Conservation (phyloP, 345 rosid species). For the Nephelium lappaceum region DNA sequence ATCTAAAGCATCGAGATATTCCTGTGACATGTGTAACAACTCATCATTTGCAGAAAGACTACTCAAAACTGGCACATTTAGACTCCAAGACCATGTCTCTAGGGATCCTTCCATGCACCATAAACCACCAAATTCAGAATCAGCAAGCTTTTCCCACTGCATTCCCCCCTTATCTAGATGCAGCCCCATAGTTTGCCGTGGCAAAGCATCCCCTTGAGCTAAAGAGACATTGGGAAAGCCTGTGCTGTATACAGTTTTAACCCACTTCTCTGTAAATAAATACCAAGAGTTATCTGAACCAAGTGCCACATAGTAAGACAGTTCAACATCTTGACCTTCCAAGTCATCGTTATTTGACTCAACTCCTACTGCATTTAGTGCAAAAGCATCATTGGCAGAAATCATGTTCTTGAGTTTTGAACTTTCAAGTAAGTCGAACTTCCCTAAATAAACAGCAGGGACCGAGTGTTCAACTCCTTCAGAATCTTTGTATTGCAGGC, state of each 20-base stretch:
- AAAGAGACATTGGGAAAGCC: slow-evolving; percentile 84
- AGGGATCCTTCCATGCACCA: slow-evolving; percentile 87
- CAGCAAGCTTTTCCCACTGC: slow-evolving; percentile 81
- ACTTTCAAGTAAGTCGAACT: slow-evolving; percentile 52
- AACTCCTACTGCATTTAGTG: slow-evolving; percentile 29
- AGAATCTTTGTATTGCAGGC: slow-evolving; percentile 80
- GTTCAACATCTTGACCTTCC: slow-evolving; percentile 46
- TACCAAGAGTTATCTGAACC: slow-evolving; percentile 98
- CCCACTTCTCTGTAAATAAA: slow-evolving; percentile 87
- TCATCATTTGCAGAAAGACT: slow-evolving; percentile 81
- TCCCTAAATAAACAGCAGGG: slow-evolving; percentile 81
- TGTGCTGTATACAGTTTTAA: slow-evolving; percentile 64
- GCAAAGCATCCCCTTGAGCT: slow-evolving; percentile 69
- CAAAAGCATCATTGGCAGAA: slow-evolving; percentile 43
- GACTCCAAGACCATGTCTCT: slow-evolving; percentile 98
- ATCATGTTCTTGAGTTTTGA: slow-evolving; percentile 50
- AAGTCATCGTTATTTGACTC: slow-evolving; percentile 29
- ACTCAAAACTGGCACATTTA: slow-evolving; percentile 87
- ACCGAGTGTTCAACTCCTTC: slow-evolving; percentile 69
- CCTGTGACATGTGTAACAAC: slow-evolving; percentile 56
- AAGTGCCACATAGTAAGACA: slow-evolving; percentile 75
- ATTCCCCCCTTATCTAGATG: slow-evolving; percentile 64
- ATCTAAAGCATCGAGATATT: slow-evolving; percentile 59
- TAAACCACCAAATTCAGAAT: slow-evolving; percentile 75
- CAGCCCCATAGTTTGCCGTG: slow-evolving; percentile 66